These are phyloP conservation scores for Jacaranda copaia DNA, from an alignment of 257 asterid species.

Conservation along the genomic window DNA sequence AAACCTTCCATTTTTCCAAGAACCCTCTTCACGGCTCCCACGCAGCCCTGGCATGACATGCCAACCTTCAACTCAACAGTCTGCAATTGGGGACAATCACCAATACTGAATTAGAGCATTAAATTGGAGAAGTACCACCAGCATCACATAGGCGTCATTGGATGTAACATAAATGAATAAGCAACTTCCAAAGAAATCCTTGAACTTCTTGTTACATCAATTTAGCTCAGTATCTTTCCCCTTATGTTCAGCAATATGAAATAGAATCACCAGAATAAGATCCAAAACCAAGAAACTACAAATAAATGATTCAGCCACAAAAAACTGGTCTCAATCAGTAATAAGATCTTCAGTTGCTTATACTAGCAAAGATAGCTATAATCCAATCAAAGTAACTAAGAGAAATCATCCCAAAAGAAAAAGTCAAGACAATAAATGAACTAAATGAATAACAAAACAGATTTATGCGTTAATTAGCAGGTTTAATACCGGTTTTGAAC, in stretches of 20 bases:
- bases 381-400: slow-evolving; percentile 12
- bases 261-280: background rate
- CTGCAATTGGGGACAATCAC: slow-evolving; percentile 52
- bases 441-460: slow-evolving; percentile 3
- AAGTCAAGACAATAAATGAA: slow-evolving; percentile 1
- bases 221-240: background rate
- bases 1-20: slow-evolving; percentile 90
- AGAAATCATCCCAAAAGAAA: background rate
- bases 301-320: background rate
- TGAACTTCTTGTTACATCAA: slow-evolving; percentile 15
- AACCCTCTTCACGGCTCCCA: slow-evolving; percentile 93
- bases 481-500: slow-evolving; percentile 1
- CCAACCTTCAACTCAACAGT: slow-evolving; percentile 92
- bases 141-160: background rate
- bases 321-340: background rate
- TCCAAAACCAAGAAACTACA: slow-evolving; percentile 4
- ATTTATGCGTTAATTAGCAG: background rate
- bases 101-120: slow-evolving; percentile 1
- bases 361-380: background rate
- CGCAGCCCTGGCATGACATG: slow-evolving; percentile 97
- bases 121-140: background rate
- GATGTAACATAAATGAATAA: background rate
- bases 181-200: background rate
- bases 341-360: slow-evolving; percentile 1
- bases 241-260: background rate